Percentiles rank a stretch among this genome's conserved stretches.
These are phyloP conservation scores for Russula ochroleuca DNA, from an alignment of 768 basidiomycete genomes.

Conservation along the genomic window DNA sequence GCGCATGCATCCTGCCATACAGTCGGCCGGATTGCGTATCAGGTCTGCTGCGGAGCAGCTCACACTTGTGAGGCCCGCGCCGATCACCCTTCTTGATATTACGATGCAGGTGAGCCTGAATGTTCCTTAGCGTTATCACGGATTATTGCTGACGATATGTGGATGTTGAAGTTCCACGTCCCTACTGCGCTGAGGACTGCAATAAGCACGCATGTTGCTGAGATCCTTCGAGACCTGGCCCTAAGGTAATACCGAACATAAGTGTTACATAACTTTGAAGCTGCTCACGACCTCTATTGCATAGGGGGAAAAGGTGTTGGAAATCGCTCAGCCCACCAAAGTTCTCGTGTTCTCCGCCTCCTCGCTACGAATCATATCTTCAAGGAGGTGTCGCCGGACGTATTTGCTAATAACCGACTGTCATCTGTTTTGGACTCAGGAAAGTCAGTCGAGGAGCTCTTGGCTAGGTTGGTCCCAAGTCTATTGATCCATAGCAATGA, in stretches of 20 bases:
- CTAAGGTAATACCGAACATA: slow-evolving; percentile 2
- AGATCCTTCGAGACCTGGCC: slow-evolving; percentile 25
- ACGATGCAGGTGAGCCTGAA: too few relatives aligned
- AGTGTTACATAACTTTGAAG: too few relatives aligned
- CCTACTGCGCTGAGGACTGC: too few relatives aligned
- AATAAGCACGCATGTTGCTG: slow-evolving; percentile 10
- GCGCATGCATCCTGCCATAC: too few relatives aligned
- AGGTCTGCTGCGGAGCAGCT: too few relatives aligned
- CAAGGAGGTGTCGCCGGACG: slow-evolving; percentile 30
- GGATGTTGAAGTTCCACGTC: too few relatives aligned
- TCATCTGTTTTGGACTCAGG: slow-evolving; percentile 32
- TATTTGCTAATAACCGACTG: slow-evolving; percentile 32
- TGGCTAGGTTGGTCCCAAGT: slow-evolving; percentile 11
- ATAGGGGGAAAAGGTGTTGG: slow-evolving; percentile 38
- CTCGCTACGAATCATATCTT: slow-evolving; percentile 35
- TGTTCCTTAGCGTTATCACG: too few relatives aligned
- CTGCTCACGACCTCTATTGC: neutral
- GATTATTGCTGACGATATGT: too few relatives aligned
- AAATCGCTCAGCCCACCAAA: slow-evolving; percentile 36
- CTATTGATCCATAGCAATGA: slow-evolving; percentile 16
- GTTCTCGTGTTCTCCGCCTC: slow-evolving; percentile 32
- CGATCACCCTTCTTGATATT: too few relatives aligned
- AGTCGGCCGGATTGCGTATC: too few relatives aligned
- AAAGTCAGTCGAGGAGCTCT: slow-evolving; percentile 27
- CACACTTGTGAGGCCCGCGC: too few relatives aligned